Conservation (phyloP, 352 stramenopile species). For the Phytophthora sojae region DNA sequence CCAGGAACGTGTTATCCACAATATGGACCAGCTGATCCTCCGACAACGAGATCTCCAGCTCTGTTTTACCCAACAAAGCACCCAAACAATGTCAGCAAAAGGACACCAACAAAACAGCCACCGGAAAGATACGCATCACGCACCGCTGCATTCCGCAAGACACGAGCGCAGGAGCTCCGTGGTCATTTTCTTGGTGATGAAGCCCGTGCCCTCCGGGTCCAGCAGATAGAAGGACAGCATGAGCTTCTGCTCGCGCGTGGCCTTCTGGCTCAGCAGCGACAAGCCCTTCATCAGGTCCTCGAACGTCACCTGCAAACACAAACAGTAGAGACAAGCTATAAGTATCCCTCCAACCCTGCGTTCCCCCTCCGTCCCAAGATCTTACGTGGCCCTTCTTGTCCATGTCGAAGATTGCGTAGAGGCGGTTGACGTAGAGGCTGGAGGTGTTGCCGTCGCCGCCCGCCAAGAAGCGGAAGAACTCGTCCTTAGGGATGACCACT, state of each 20-base stretch:
- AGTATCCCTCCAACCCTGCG: neutral
- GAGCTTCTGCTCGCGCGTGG: conserved; percentile 87
- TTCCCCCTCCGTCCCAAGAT: neutral
- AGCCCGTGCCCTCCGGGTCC: conserved; percentile 79
- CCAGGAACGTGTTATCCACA: conserved; percentile 85
- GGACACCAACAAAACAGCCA: neutral
- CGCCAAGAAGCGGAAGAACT: conserved; percentile 88
- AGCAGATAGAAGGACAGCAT: conserved; percentile 88
- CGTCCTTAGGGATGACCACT: conserved; percentile 84
- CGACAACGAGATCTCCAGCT: conserved; percentile 82
- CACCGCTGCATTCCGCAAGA: conserved; percentile 86
- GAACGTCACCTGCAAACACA: conserved; percentile 70
- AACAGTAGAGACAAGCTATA: neutral
- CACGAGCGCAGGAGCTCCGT: conserved; percentile 85
- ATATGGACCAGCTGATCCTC: conserved; percentile 81
- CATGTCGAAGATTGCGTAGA: conserved; percentile 90
- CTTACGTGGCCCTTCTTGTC: conserved; percentile 70
- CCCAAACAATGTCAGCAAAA: conserved; percentile 1
- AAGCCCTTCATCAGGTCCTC: conserved; percentile 84
- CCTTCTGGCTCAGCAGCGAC: conserved; percentile 86
- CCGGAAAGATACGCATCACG: conserved; percentile 6
- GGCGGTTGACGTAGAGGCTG: conserved; percentile 85
- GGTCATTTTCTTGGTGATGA: conserved; percentile 87
- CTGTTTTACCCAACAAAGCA: conserved; percentile 34
- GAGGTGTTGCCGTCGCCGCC: conserved; percentile 66